Base-by-base conservation (phyloP, 805 yeast species). In the Saturnispora saitoi region DNA sequence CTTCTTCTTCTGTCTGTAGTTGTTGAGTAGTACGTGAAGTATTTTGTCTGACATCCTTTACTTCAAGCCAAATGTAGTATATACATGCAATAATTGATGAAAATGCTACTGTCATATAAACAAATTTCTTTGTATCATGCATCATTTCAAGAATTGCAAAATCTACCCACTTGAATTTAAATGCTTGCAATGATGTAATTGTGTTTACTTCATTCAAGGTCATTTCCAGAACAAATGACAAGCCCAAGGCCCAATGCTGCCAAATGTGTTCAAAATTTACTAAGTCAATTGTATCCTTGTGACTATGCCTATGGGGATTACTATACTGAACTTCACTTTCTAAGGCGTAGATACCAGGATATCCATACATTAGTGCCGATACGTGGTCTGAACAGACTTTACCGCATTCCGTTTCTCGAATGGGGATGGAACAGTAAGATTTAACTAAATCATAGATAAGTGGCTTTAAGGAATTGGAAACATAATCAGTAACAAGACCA, bases 381-480 rank as follows among this genome's bases (percentile, higher is more conserved):
- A 93, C 83, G 64, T 89, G 96, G 68, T 91, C 98, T 15, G 95
- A 83, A 65, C 98, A 90, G 0, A 95, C 93, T 59, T 89, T 88
- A 1, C 96, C 96, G 68, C 97, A 91, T 49, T 70, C 56, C 11
- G 95, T 83, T 57, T 84, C 93, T 34, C 73, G 77, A 59, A 77
- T 83, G 3, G 86, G 82, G 49, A 89, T 85, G 20, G 67, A 58
- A 56, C 88, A 75, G 66, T 88, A 88, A 9, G 69, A 61, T 20
- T 73, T 72, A 45, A 88, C 76, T 7, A 89, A 65, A 37, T 73
- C 54, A 65, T 84, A 79, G 50, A 87, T 63, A 59, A 81, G 87
- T 9, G 72, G 67, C 43, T 80, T 81, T 52, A 87, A 73, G 4
- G 56, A 66, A 0, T 65, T 62, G 24, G 80, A 71, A 1, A 84